phyloP scores from a whole-genome alignment of 2,329 filamentous ascomycete genomes.

The Hirsutella rhossiliensis region DNA sequence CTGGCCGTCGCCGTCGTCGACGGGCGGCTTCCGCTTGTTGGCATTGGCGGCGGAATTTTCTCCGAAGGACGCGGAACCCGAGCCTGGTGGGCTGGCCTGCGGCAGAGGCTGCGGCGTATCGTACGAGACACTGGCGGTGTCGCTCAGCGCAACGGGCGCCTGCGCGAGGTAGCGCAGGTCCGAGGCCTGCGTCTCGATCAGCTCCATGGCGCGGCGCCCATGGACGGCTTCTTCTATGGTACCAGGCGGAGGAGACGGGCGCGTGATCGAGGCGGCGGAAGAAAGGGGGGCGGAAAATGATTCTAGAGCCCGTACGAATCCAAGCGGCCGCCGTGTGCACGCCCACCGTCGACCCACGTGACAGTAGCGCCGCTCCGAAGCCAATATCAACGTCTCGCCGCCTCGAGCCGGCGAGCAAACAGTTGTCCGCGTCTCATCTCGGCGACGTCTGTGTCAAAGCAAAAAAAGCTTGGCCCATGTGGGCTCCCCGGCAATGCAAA shows the following conservation, averaged over 20 bases:
- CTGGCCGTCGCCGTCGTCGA: constrained; percentile 27
- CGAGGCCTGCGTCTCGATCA: constrained; percentile 40
- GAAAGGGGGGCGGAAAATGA: too few species aligned
- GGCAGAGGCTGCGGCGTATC: constrained; percentile 19
- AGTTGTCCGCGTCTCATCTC: too few species aligned
- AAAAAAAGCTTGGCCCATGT: too few species aligned
- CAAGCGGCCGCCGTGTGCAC: too few species aligned
- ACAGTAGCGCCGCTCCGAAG: too few species aligned
- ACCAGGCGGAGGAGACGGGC: neutral
- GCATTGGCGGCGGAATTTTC: constrained; percentile 33
- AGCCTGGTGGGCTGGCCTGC: constrained; percentile 22
- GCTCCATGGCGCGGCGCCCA: constrained; percentile 30
- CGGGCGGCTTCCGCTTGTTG: constrained; percentile 22
- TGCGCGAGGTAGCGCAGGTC: constrained; percentile 40
- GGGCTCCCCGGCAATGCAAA: too few species aligned
- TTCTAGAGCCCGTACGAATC: too few species aligned
- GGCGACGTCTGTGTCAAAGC: too few species aligned
- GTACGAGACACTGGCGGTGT: constrained; percentile 17
- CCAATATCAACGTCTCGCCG: too few species aligned
- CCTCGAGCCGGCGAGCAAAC: too few species aligned
- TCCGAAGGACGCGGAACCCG: constrained; percentile 29
- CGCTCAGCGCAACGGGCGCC: constrained; percentile 19
- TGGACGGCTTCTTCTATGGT: neutral
- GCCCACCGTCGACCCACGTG: too few species aligned
- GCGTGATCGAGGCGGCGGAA: neutral